Evolutionary conservation across 2,329 filamentous ascomycete genomes (phyloP).

Genomic region (Nemania sp.): DNA sequence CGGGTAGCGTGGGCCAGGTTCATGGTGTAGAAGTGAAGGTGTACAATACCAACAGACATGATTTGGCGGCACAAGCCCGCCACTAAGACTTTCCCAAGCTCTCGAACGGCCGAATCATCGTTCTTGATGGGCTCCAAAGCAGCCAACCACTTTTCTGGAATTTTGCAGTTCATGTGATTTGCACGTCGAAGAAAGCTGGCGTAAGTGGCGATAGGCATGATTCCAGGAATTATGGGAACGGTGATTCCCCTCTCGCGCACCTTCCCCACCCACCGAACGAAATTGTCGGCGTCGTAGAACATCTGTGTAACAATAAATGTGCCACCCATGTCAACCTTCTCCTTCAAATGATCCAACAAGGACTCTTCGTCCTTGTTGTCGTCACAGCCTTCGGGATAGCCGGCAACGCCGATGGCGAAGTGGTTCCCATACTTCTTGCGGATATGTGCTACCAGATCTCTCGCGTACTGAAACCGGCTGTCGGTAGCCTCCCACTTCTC

Average conservation of each 20-base stretch:
- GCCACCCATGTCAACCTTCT: conserved; percentile 93
- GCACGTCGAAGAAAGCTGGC: conserved; percentile 88
- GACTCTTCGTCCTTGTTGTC: conserved; percentile 86
- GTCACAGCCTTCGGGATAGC: conserved; percentile 93
- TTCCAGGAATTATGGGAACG: conserved; percentile 82
- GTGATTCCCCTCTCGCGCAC: conserved; percentile 83
- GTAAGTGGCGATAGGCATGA: conserved; percentile 96
- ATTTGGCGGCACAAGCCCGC: conserved; percentile 89
- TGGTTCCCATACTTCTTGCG: conserved; percentile 78
- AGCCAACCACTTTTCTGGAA: conserved; percentile 80
- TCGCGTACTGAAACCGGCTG: conserved; percentile 87
- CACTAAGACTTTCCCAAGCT: conserved; percentile 84
- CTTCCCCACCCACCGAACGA: conserved; percentile 85
- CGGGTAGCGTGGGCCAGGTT: conserved; percentile 92
- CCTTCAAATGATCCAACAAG: conserved; percentile 89
- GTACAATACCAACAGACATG: conserved; percentile 77
- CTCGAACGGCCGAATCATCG: conserved; percentile 88
- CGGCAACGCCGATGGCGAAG: conserved; percentile 96
- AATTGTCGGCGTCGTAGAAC: conserved; percentile 98
- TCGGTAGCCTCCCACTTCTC: conserved; percentile 91
- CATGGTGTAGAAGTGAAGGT: conserved; percentile 99
- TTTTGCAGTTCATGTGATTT: conserved; percentile 84
- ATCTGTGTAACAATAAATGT: conserved; percentile 97
- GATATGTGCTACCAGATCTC: conserved; percentile 81
- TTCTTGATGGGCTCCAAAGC: conserved; percentile 93